Percentiles rank a stretch among this genome's conserved stretches.
Evolutionary conservation across 2,329 filamentous ascomycete species (phyloP).

Genomic region (Phoma sp.): DNA sequence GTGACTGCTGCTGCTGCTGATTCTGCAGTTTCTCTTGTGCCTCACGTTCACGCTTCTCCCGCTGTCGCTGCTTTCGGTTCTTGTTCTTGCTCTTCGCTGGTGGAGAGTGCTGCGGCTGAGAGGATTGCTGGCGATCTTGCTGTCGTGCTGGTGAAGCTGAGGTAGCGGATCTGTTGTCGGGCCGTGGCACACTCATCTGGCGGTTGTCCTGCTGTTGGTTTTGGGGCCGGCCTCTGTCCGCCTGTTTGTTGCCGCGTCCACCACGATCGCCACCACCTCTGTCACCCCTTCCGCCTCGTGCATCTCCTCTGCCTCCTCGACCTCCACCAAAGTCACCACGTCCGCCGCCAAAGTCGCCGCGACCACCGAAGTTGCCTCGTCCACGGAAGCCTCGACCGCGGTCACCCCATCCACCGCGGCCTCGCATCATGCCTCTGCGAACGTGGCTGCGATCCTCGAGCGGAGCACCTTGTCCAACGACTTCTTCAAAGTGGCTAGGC

Average conservation of each 20-base stretch:
- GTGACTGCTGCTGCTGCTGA: constrained; percentile 18
- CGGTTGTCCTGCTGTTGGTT: constrained; percentile 37
- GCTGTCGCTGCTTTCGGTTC: constrained; percentile 39
- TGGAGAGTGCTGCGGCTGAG: constrained; percentile 31
- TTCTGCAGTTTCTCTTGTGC: constrained; percentile 24
- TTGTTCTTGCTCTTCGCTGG: constrained; percentile 38
- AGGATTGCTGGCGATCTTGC: constrained; percentile 24
- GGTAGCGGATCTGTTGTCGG: constrained; percentile 26
- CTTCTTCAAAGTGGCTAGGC: constrained; percentile 56
- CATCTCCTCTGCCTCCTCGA: constrained; percentile 33
- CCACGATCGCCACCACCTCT: constrained; percentile 32
- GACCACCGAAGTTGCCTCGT: constrained; percentile 36
- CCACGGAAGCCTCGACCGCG: constrained; percentile 48
- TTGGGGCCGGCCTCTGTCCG: constrained; percentile 33
- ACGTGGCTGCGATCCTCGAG: constrained; percentile 48
- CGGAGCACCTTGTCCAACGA: constrained; percentile 52
- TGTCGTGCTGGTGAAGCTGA: constrained; percentile 40
- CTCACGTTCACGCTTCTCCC: constrained; percentile 39
- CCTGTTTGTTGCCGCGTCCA: constrained; percentile 37
- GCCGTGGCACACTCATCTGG: constrained; percentile 22
- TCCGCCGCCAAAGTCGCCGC: constrained; percentile 23
- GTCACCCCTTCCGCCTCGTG: constrained; percentile 10
- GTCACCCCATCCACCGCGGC: constrained; percentile 45
- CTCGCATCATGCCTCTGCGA: constrained; percentile 43
- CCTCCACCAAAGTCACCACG: constrained; percentile 32